These are phyloP conservation scores for Fusarium begoniae DNA, from an alignment of 2,329 filamentous ascomycete species.

Conservation along the genomic window DNA sequence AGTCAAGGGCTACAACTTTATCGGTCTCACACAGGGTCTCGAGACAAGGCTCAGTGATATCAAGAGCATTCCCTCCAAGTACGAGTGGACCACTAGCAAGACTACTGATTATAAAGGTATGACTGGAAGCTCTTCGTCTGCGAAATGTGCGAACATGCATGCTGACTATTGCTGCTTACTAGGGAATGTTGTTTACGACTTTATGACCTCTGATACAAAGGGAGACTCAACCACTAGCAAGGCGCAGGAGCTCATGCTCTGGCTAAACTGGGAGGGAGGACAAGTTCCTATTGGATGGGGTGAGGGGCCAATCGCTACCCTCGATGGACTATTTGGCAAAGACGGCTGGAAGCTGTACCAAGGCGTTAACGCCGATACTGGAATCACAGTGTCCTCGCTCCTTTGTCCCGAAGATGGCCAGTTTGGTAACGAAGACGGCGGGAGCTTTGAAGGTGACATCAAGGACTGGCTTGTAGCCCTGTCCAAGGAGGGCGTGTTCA, in stretches of 20 bases:
- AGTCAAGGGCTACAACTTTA: constrained; percentile 32
- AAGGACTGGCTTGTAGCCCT: constrained; percentile 32
- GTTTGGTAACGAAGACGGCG: constrained; percentile 9
- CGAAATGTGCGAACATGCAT: not conserved
- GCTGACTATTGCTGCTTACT: not conserved
- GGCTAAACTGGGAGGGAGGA: constrained; percentile 22
- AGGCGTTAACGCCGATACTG: constrained; percentile 24
- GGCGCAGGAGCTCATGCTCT: constrained; percentile 33
- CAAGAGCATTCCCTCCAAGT: constrained; percentile 17
- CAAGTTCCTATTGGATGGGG: constrained; percentile 25
- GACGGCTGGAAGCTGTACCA: constrained; percentile 33
- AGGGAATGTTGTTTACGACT: constrained; percentile 34
- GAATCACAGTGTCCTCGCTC: constrained; percentile 27
- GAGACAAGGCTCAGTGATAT: constrained; percentile 21
- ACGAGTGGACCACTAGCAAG: constrained; percentile 26
- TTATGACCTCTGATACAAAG: constrained; percentile 32
- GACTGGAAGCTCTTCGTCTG: too few relatives aligned
- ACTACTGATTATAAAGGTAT: constrained; percentile 31
- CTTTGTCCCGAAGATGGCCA: constrained; percentile 10
- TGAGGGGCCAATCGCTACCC: constrained; percentile 25
- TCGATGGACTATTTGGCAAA: constrained; percentile 26
- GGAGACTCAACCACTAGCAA: constrained; percentile 16
- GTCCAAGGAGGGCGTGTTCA: constrained; percentile 19
- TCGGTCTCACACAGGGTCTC: constrained; percentile 21
- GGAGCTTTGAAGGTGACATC: constrained; percentile 24